A percentile compares a stretch with the other conserved stretches of the same genome.
phyloP scores from a whole-genome alignment of 257 asterid genomes.

The Rhazya stricta region DNA sequence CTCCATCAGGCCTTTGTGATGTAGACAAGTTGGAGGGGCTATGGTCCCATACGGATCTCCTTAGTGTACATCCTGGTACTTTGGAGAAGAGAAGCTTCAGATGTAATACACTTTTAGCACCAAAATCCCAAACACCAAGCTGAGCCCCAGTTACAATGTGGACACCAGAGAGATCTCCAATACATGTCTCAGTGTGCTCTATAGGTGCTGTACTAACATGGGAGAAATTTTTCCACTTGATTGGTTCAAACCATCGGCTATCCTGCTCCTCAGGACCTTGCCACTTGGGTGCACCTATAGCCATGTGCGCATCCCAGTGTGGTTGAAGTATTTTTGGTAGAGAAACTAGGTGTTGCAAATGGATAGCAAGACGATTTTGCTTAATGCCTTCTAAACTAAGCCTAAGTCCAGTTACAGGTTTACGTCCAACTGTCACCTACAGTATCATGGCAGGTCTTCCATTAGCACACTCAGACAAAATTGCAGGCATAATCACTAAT shows the following conservation, averaged over 20 bases:
- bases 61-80: constrained; percentile 94
- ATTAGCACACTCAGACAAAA: not conserved
- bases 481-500: not conserved
- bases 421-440: constrained; percentile 97
- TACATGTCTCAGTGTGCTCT: constrained; percentile 75
- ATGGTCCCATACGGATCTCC: constrained; percentile 98
- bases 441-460: constrained; percentile 7
- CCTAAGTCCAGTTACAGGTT: constrained; percentile 91
- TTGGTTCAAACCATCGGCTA: constrained; percentile 98
- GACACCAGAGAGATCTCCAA: constrained; percentile 93
- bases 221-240: constrained; percentile 94
- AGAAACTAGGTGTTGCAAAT: constrained; percentile 85
- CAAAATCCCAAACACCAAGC: constrained; percentile 96
- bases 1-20: constrained; percentile 49
- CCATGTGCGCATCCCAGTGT: constrained; percentile 93
- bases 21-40: constrained; percentile 61
- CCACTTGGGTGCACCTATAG: constrained; percentile 97
- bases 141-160: constrained; percentile 97
- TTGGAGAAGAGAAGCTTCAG: constrained; percentile 89
- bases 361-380: constrained; percentile 82
- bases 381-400: constrained; percentile 88
- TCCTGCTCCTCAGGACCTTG: constrained; percentile 99
- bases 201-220: constrained; percentile 97
- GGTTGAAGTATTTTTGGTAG: constrained; percentile 97
- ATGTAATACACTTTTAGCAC: constrained; percentile 78